Evolutionary conservation across 208 protist species (phyloP).

Genomic region (Crithidia expoeki): DNA sequence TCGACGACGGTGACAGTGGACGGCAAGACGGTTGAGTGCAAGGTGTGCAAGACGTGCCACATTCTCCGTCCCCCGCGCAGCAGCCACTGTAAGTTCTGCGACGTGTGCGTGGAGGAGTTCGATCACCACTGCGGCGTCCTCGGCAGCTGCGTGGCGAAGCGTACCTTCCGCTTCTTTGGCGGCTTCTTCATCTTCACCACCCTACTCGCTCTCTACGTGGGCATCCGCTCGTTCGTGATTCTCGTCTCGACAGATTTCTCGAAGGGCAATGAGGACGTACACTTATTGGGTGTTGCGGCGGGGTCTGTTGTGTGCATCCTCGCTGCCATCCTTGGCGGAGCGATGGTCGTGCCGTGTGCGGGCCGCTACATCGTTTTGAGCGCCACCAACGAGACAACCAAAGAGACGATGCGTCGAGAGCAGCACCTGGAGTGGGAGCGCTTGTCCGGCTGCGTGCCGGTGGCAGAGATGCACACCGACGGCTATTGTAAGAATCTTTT

Average conservation of each 20-base stretch:
- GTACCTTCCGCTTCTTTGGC: constrained; percentile 85
- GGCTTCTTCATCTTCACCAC: constrained; percentile 69
- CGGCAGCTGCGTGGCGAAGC: constrained; percentile 77
- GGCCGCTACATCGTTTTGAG: constrained; percentile 51
- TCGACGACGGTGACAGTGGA: constrained; percentile 37
- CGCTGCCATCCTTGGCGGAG: constrained; percentile 17
- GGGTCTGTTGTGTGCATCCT: constrained; percentile 32
- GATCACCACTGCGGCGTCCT: constrained; percentile 88
- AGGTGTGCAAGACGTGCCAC: constrained; percentile 83
- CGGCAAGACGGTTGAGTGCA: constrained; percentile 50
- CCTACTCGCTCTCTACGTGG: constrained; percentile 44
- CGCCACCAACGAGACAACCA: constrained; percentile 52
- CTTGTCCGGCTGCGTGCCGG: constrained; percentile 10
- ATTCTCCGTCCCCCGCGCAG: constrained; percentile 79
- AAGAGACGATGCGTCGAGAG: constrained; percentile 37
- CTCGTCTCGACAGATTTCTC: constrained; percentile 29
- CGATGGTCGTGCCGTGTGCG: constrained; percentile 41
- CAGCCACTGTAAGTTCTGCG: constrained; percentile 80
- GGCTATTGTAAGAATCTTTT: constrained; percentile 41
- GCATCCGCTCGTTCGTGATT: constrained; percentile 48
- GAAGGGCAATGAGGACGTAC: constrained; percentile 6
- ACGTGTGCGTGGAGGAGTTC: constrained; percentile 86
- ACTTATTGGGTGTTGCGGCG: constrained; percentile 33
- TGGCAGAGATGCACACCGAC: constrained; percentile 26
- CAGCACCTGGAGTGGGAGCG: constrained; percentile 10